Percentiles rank a stretch among this genome's conserved stretches.
phyloP scores from a whole-genome alignment of 208 protist species.

The Trypanosoma platydactyli region DNA sequence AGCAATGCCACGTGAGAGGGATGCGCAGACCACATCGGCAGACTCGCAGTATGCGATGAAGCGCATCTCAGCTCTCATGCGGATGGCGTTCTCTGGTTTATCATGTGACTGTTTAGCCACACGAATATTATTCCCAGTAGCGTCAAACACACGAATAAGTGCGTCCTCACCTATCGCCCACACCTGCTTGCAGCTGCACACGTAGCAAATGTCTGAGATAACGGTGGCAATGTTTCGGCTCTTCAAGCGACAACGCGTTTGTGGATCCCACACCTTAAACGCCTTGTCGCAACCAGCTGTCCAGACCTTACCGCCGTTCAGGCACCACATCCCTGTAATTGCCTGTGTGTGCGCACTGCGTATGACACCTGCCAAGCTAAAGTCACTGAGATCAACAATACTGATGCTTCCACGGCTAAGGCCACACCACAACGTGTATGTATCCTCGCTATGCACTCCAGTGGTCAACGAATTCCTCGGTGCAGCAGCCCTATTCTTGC shows the following conservation, averaged over 20 bases:
- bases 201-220: constrained; percentile 62
- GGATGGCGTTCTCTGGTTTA: constrained; percentile 65
- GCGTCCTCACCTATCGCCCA: constrained; percentile 81
- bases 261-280: constrained; percentile 84
- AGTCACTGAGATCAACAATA: constrained; percentile 65
- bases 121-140: constrained; percentile 64
- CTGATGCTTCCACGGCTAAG: constrained; percentile 64
- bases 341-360: constrained; percentile 70
- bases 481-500: constrained; percentile 7
- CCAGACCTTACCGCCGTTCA: constrained; percentile 78
- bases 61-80: constrained; percentile 65
- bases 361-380: constrained; percentile 52
- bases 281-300: constrained; percentile 83
- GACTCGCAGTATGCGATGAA: constrained; percentile 69
- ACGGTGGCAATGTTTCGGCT: constrained; percentile 35
- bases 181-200: constrained; percentile 51
- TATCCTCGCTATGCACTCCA: constrained; percentile 26
- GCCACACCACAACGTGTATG: constrained; percentile 78
- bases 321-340: constrained; percentile 71
- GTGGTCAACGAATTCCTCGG: neutral
- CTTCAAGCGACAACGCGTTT: constrained; percentile 61
- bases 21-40: constrained; percentile 68
- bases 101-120: constrained; percentile 36
- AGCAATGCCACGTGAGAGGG: constrained; percentile 45
- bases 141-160: constrained; percentile 82